Percentiles rank a stretch among this genome's conserved stretches.
Evolutionary conservation across 148 eudicot genomes (phyloP).

Genomic region (Chenopodium formosanum): DNA sequence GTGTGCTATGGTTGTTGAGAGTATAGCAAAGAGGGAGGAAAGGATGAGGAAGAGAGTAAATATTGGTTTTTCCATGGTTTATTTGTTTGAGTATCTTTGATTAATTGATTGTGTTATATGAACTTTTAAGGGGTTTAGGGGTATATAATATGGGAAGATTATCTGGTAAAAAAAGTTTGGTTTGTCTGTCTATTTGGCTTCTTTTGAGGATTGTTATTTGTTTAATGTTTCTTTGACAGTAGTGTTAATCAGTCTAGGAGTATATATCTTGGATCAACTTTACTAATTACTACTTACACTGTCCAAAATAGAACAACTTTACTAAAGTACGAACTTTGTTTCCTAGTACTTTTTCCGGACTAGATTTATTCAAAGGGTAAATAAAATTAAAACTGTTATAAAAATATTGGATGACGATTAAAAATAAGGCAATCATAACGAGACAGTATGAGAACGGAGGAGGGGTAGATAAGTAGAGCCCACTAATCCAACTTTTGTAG

Average conservation of each 20-base stretch:
- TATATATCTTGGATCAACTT: too few relatives aligned
- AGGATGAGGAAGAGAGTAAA: not conserved
- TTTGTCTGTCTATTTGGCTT: constrained; percentile 11
- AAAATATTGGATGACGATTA: too few relatives aligned
- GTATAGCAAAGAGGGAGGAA: not conserved
- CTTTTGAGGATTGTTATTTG: not conserved
- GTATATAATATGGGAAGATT: not conserved
- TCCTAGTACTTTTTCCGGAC: too few relatives aligned
- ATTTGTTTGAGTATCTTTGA: not conserved
- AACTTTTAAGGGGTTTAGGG: not conserved
- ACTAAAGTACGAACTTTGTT: not conserved
- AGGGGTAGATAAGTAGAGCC: not conserved
- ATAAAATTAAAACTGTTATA: too few relatives aligned
- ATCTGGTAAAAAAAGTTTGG: not conserved
- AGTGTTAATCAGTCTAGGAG: not conserved
- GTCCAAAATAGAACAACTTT: too few relatives aligned
- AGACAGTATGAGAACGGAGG: too few relatives aligned
- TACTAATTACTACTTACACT: not conserved
- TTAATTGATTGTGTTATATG: not conserved
- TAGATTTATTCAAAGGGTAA: too few relatives aligned
- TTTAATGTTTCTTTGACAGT: not conserved
- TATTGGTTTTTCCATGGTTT: constrained; percentile 20
- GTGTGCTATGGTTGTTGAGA: constrained; percentile 8
- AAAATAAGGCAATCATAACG: too few relatives aligned
- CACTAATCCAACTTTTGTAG: not conserved